A percentile compares a stretch with the other conserved stretches of the same genome.
phyloP scores from a whole-genome alignment of 768 basidiomycete genomes.

The Trametes elegans region DNA sequence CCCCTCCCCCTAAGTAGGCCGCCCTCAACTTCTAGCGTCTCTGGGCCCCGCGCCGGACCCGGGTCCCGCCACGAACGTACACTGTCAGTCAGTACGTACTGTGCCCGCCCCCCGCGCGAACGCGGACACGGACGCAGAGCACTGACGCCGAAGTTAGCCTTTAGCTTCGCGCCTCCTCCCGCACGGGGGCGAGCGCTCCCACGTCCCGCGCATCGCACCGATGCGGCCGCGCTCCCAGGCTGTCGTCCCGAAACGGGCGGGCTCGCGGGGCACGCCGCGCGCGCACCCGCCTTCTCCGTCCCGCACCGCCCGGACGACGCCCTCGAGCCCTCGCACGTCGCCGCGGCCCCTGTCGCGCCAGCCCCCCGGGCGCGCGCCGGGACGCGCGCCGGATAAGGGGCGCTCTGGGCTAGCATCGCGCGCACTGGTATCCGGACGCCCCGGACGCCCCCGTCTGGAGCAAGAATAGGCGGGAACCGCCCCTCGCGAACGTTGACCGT shows the following conservation, averaged over 20 bases:
- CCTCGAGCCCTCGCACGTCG: too few species aligned
- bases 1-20: background rate
- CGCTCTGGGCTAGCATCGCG: too few species aligned
- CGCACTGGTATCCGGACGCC: too few species aligned
- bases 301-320: constrained; percentile 7
- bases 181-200: background rate
- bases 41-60: background rate
- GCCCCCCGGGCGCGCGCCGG: too few species aligned
- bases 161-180: background rate
- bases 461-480: too few species aligned
- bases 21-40: background rate
- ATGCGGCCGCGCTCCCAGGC: constrained; percentile 18
- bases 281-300: background rate
- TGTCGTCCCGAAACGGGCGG: constrained; percentile 12
- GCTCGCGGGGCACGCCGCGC: constrained; percentile 19
- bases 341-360: too few species aligned
- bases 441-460: too few species aligned
- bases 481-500: too few species aligned
- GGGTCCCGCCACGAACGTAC: too few species aligned
- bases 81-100: too few species aligned
- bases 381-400: too few species aligned
- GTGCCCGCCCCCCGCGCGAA: background rate
- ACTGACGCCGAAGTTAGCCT: constrained; percentile 1
- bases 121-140: background rate
- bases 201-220: constrained; percentile 3